A percentile compares a stretch with the other conserved stretches of the same genome.
Conservation (phyloP, 805 yeast species). For the Yueomyces sp. region DNA sequence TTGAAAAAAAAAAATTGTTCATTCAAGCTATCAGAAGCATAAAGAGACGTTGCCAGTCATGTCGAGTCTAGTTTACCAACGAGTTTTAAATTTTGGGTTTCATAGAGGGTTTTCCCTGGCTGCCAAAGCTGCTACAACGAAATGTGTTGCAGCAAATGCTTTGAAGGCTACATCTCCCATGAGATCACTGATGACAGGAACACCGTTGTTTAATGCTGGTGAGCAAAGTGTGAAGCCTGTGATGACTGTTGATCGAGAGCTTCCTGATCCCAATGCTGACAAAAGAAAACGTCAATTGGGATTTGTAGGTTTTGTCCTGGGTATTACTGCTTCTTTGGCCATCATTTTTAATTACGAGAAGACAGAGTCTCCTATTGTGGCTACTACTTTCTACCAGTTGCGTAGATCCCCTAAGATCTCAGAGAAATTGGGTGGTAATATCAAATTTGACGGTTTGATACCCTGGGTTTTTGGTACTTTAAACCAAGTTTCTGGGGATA, state of each 20-base stretch:
- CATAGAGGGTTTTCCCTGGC: no score
- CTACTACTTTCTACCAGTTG: constrained; percentile 73
- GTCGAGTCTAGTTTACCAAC: no score
- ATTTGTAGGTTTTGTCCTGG: constrained; percentile 39
- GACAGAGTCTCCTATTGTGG: constrained; percentile 75
- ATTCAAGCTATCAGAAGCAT: no score
- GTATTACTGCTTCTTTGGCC: constrained; percentile 41
- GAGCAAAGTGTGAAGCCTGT: background rate
- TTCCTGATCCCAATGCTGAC: constrained; percentile 67
- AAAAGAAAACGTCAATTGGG: constrained; percentile 37
- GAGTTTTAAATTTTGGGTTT: no score
- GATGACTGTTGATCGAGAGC: constrained; percentile 39
- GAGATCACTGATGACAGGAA: no score
- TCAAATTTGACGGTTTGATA: constrained; percentile 48
- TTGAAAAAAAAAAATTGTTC: no score
- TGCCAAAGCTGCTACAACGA: no score
- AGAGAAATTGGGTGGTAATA: constrained; percentile 56
- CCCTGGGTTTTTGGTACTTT: constrained; percentile 88
- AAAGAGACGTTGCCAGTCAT: no score
- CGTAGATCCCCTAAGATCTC: constrained; percentile 61
- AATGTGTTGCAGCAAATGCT: no score
- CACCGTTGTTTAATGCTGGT: background rate
- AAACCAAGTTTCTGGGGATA: constrained; percentile 70
- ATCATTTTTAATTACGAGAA: constrained; percentile 89
- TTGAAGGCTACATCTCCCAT: no score